A percentile compares a stretch with the other conserved stretches of the same genome.
Conservation (phyloP, 1,284 basidiomycete genomes). For the Gomphus bonarii region DNA sequence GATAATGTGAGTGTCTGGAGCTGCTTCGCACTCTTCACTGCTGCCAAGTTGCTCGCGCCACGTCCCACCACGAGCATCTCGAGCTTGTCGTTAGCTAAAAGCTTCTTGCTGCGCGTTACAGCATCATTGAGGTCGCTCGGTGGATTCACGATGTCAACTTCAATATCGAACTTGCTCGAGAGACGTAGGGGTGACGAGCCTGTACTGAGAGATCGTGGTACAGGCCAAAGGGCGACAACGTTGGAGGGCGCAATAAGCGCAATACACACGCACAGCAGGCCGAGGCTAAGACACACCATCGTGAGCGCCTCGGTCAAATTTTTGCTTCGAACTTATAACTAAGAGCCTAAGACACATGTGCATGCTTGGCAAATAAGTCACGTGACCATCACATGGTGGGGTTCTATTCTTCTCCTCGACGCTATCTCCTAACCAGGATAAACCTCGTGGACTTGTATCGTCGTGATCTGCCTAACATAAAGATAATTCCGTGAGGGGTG, state of each 20-base stretch:
- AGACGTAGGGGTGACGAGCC: conserved; percentile 18
- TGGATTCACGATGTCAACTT: conserved; percentile 13
- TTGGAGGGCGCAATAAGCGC: background rate
- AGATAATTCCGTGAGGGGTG: background rate
- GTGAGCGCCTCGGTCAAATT: background rate
- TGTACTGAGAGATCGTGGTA: conserved; percentile 16
- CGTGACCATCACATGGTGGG: background rate
- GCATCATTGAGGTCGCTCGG: conserved; percentile 21
- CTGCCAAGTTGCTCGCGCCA: conserved; percentile 15
- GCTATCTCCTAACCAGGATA: too few species aligned
- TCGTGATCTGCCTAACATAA: background rate
- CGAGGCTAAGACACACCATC: background rate
- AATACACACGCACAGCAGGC: background rate
- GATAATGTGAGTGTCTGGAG: conserved; percentile 28
- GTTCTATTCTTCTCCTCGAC: too few species aligned
- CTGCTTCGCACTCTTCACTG: conserved; percentile 13
- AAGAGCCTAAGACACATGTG: too few species aligned
- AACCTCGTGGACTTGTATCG: background rate
- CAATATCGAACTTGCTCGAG: conserved; percentile 17
- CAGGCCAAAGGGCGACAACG: conserved; percentile 16
- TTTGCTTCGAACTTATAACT: background rate
- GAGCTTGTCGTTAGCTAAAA: conserved; percentile 17
- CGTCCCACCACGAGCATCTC: conserved; percentile 21
- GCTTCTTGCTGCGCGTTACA: conserved; percentile 15
- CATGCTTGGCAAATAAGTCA: background rate